Evolutionary conservation across 2,329 filamentous ascomycete genomes (phyloP).

Genomic region (Anthostomella pinea): DNA sequence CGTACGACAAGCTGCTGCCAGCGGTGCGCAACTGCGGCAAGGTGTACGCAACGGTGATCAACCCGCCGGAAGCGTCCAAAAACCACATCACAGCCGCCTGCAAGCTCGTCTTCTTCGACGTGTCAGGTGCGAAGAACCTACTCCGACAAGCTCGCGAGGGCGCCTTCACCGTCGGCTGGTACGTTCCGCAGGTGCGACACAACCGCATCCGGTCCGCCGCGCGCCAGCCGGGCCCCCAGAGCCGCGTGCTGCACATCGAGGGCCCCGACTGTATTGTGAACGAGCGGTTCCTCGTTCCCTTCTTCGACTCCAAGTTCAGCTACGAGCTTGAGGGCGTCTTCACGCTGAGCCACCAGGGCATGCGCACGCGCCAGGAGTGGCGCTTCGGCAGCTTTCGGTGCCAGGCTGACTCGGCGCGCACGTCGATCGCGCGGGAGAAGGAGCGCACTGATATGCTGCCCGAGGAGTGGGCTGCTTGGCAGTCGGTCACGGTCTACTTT

Average conservation of each 20-base stretch:
- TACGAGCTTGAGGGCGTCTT: conserved; percentile 47
- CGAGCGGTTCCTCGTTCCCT: conserved; percentile 34
- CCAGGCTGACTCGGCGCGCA: conserved; percentile 47
- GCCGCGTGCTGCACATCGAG: conserved; percentile 50
- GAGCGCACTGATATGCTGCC: not conserved
- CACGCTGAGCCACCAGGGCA: conserved; percentile 21
- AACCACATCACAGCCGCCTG: conserved; percentile 31
- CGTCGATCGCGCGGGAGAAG: conserved; percentile 9
- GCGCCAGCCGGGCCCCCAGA: conserved; percentile 26
- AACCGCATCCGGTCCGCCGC: conserved; percentile 48
- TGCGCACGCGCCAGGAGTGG: conserved; percentile 41
- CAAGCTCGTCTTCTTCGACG: conserved; percentile 46
- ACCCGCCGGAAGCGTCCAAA: conserved; percentile 37
- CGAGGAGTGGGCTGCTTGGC: conserved; percentile 4
- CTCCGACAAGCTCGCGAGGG: conserved; percentile 43
- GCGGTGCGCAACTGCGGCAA: conserved; percentile 46
- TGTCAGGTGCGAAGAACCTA: conserved; percentile 45
- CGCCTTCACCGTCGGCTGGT: conserved; percentile 39
- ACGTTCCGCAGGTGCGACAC: conserved; percentile 38
- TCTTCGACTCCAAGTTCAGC: conserved; percentile 42
- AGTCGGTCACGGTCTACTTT: conserved; percentile 14
- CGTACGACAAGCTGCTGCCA: conserved; percentile 42
- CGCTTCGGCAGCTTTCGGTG: conserved; percentile 54
- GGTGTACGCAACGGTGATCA: conserved; percentile 51
- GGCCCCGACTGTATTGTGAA: conserved; percentile 46